Conservation (phyloP, 2,329 filamentous ascomycete genomes). For the Trichoderma aggressivum region DNA sequence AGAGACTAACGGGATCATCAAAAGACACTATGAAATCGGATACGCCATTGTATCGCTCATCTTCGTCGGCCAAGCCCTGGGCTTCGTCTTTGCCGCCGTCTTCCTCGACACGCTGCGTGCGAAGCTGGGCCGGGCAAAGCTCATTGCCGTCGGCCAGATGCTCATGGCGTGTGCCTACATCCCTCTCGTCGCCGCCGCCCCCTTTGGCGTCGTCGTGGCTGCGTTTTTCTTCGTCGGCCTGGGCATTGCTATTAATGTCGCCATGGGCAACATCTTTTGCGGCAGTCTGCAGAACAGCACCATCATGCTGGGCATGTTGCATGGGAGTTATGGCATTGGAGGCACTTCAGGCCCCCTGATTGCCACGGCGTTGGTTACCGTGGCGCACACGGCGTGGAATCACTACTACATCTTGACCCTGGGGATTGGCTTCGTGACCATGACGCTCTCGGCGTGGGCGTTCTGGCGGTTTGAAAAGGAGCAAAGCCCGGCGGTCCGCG, state of each 20-base stretch:
- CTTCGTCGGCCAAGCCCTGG: slow-evolving; percentile 73
- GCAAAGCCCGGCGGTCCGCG: slow-evolving; percentile 35
- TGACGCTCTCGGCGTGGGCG: slow-evolving; percentile 59
- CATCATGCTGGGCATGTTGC: slow-evolving; percentile 57
- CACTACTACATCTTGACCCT: slow-evolving; percentile 70
- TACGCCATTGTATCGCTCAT: slow-evolving; percentile 79
- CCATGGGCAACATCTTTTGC: slow-evolving; percentile 58
- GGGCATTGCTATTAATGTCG: slow-evolving; percentile 53
- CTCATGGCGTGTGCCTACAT: slow-evolving; percentile 60
- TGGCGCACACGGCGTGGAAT: slow-evolving; percentile 59
- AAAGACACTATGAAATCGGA: slow-evolving; percentile 65
- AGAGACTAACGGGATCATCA: background rate
- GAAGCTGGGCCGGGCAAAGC: slow-evolving; percentile 62
- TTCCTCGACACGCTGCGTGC: slow-evolving; percentile 62
- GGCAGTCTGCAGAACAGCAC: slow-evolving; percentile 53
- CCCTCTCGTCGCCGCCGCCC: slow-evolving; percentile 63
- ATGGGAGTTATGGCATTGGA: slow-evolving; percentile 66
- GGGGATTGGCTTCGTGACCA: slow-evolving; percentile 53
- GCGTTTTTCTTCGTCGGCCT: slow-evolving; percentile 68
- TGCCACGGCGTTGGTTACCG: slow-evolving; percentile 68
- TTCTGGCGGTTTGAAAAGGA: slow-evolving; percentile 71
- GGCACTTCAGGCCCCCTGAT: slow-evolving; percentile 67
- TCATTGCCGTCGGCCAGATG: slow-evolving; percentile 56
- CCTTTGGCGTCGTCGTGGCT: slow-evolving; percentile 64
- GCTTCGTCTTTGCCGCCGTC: slow-evolving; percentile 71